Conservation (phyloP, 371 early-diverging fungal species). For the Mortierella sp. region DNA sequence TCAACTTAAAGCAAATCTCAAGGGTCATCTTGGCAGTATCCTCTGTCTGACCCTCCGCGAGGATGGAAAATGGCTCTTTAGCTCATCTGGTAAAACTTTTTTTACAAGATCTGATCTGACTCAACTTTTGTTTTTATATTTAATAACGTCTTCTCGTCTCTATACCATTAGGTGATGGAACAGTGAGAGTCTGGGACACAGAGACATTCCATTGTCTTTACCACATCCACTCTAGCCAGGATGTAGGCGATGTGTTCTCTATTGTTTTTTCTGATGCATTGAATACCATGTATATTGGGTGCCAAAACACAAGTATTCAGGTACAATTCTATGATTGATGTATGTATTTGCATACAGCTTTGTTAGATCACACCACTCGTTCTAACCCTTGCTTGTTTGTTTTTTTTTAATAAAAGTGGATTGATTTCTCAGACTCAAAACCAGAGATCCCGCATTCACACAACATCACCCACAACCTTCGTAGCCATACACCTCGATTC, state of each 20-base stretch:
- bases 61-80: conserved; percentile 71
- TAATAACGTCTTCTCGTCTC: neutral
- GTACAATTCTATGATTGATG: conserved; percentile 40
- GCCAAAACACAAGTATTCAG: conserved; percentile 88
- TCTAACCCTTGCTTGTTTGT: neutral
- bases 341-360: neutral
- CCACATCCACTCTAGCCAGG: conserved; percentile 77
- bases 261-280: conserved; percentile 69
- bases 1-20: conserved; percentile 66
- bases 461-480: conserved; percentile 57
- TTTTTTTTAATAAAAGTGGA: conserved; percentile 60
- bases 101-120: neutral
- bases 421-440: conserved; percentile 63
- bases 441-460: conserved; percentile 62
- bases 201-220: conserved; percentile 71
- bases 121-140: neutral
- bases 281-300: conserved; percentile 77
- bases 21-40: conserved; percentile 80
- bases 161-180: conserved; percentile 69
- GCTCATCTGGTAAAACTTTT: conserved; percentile 71
- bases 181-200: conserved; percentile 80
- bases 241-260: conserved; percentile 84
- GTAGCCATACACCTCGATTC: conserved; percentile 59
- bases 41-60: conserved; percentile 70
- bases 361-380: conserved; percentile 4